Conservation (phyloP, 2,329 filamentous ascomycete species). For the Calcarisporium arbuscula region DNA sequence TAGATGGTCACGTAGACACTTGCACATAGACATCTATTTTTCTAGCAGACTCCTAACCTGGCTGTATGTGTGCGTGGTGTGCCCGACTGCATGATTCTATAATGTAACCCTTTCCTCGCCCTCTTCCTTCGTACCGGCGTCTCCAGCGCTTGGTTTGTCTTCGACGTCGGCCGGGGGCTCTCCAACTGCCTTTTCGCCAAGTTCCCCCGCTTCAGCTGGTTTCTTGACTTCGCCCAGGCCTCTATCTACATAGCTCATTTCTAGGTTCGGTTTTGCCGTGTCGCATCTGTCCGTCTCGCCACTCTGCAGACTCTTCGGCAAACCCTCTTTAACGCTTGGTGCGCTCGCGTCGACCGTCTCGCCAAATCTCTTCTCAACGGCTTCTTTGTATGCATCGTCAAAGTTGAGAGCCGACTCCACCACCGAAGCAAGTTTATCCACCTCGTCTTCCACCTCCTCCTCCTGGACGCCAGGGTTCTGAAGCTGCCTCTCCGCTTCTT, state of each 20-base stretch:
- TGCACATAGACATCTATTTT: too few relatives aligned
- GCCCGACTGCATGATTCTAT: too few relatives aligned
- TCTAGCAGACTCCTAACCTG: too few relatives aligned
- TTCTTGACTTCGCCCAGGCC: not conserved
- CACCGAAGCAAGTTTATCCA: constrained; percentile 31
- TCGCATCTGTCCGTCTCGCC: not conserved
- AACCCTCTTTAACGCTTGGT: not conserved
- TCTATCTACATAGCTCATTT: not conserved
- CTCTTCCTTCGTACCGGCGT: constrained; percentile 2
- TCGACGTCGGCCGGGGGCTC: not conserved
- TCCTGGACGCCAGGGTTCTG: constrained; percentile 21
- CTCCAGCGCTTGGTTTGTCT: not conserved
- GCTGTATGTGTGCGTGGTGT: too few relatives aligned
- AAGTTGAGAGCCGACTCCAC: constrained; percentile 28
- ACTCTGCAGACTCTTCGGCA: not conserved
- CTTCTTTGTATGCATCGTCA: constrained; percentile 11
- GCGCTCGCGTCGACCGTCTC: not conserved
- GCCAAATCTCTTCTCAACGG: not conserved
- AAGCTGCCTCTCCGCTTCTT: constrained; percentile 46
- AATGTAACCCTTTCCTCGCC: not conserved
- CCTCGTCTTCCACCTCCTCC: constrained; percentile 36
- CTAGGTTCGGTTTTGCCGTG: not conserved
- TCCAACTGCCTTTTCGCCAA: not conserved
- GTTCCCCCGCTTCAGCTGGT: not conserved
- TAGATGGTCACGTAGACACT: too few relatives aligned